phyloP scores from a whole-genome alignment of 768 basidiomycete genomes.

The Leucogyrophana mollusca region DNA sequence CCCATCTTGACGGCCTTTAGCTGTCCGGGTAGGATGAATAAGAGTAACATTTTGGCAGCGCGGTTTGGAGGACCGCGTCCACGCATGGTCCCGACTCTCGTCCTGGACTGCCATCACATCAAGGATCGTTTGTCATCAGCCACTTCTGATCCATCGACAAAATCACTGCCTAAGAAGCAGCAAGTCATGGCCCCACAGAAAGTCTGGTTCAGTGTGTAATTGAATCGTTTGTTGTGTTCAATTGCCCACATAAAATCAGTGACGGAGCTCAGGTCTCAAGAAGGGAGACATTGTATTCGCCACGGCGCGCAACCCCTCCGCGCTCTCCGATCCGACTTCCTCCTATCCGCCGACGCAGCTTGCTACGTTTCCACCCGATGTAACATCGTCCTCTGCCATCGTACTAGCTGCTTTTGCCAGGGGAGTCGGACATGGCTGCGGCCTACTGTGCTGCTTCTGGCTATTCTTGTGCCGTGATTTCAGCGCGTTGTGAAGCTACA shows the following conservation, averaged over 20 bases:
- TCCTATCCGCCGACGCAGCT: constrained; percentile 12
- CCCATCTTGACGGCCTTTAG: too few relatives aligned
- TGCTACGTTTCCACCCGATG: constrained; percentile 19
- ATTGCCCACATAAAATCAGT: constrained; percentile 19
- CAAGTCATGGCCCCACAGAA: constrained; percentile 2
- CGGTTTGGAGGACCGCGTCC: too few relatives aligned
- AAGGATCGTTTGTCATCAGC: too few relatives aligned
- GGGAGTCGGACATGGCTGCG: background rate
- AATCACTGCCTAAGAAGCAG: too few relatives aligned
- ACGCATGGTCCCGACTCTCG: too few relatives aligned
- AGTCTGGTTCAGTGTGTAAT: constrained; percentile 21
- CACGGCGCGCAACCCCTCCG: constrained; percentile 19
- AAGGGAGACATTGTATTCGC: constrained; percentile 24
- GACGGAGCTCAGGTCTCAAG: constrained; percentile 16
- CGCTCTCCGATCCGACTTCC: constrained; percentile 15
- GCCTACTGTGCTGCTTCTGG: too few relatives aligned
- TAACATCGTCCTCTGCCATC: constrained; percentile 12
- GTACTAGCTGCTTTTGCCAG: constrained; percentile 13
- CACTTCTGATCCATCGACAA: too few relatives aligned
- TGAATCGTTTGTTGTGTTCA: background rate
- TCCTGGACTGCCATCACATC: too few relatives aligned
- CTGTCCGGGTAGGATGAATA: too few relatives aligned
- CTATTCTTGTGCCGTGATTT: too few relatives aligned
- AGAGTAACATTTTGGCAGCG: too few relatives aligned
- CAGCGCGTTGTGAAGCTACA: too few relatives aligned